phyloP scores from a whole-genome alignment of 139 green algal species.

The Volvox reticuliferus region DNA sequence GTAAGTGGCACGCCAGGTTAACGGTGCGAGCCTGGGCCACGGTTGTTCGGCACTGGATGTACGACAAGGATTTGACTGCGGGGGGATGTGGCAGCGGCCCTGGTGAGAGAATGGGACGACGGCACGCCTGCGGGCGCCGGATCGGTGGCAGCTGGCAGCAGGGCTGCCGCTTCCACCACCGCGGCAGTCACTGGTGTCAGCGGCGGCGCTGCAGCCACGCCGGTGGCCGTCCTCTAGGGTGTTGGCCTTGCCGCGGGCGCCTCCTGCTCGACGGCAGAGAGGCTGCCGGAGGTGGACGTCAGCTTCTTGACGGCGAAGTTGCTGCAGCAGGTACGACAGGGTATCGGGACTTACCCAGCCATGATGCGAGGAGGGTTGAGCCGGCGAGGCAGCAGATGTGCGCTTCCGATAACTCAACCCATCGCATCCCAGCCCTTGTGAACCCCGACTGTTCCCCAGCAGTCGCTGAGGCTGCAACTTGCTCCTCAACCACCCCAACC shows the following conservation, averaged over 20 bases:
- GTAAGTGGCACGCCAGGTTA: neutral
- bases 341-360: too few relatives aligned
- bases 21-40: slow-evolving; percentile 6
- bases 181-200: neutral
- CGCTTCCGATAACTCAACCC: too few relatives aligned
- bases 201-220: too few relatives aligned
- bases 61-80: slow-evolving; percentile 38
- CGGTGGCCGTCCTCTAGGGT: slow-evolving; percentile 34
- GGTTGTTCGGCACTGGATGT: slow-evolving; percentile 31
- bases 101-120: slow-evolving; percentile 40
- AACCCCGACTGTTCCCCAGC: too few relatives aligned
- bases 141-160: neutral
- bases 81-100: slow-evolving; percentile 16
- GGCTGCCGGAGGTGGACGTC: slow-evolving; percentile 31
- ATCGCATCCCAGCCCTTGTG: too few relatives aligned
- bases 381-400: slow-evolving; percentile 38
- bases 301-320: neutral
- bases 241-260: slow-evolving; percentile 22
- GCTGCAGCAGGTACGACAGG: slow-evolving; percentile 16
- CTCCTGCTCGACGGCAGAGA: slow-evolving; percentile 23
- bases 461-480: too few relatives aligned
- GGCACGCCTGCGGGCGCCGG: neutral
- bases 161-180: neutral
- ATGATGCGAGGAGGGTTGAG: too few relatives aligned
- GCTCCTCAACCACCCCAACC: too few relatives aligned